Evolutionary conservation across 352 stramenopile genomes (phyloP), one percentile per base, ranked within the genome.

Genomic region (Globisporangium iwayamae): DNA sequence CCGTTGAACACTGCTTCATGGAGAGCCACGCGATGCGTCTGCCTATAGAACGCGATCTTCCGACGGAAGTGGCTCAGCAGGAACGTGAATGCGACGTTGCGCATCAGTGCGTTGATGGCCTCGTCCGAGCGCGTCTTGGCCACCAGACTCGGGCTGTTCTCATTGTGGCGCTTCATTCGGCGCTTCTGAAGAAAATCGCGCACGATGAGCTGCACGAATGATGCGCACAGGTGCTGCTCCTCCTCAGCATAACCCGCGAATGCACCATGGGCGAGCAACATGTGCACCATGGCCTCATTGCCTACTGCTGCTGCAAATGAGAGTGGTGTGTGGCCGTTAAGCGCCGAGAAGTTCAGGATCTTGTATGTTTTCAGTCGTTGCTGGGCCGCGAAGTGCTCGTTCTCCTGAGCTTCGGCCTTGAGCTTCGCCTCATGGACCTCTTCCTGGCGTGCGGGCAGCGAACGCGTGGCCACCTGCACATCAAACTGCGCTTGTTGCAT

Each of bases 1-100:
- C 81, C 83, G 55, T 91, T 94, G 54, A 88, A 71, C 11, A 90
- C 58, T 13, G 83, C 85, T 62, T 94, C 85, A 39, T 92, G 81
- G 28, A 94, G 68, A 18, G 85, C 56, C 18, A 91, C 81, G n/a
- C 85, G 83, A 20, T 89, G 80, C 0, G 83, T 91, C 45, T 83
- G 81, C 0, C 76, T 68, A 25, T 80, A 83, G 14, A 81, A 64
- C 1, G 59, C 60, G 1, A 89, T 68, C 58, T 81, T 78, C 0
- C 81, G 71, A 7, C 65, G 62, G 52, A 73, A 89, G 46, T 90
- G 78, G 1, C 69, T 70, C 38, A 92, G 56, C 34, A 92, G 68
- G 55, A 92, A 89, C 18, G 77, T 58, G 60, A 89, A 74, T 8
- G 79, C 79, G 14, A 90, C 78, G 62, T 80, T 86, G 18, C 71